Conservation (phyloP, 129 eudicot genomes). For the Escallonia herrerae region DNA sequence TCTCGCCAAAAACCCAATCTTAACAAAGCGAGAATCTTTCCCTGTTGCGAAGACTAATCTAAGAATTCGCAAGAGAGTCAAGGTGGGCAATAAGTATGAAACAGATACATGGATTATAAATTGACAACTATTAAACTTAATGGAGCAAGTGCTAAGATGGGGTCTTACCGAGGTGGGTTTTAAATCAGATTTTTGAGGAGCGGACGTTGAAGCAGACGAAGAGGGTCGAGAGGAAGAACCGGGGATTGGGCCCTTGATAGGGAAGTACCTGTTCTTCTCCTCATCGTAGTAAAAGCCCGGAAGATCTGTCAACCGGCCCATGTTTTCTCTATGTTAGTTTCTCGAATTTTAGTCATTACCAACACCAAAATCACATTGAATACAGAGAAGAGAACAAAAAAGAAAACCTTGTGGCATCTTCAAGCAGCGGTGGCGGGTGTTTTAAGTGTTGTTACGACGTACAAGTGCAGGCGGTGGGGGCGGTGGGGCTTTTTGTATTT, state of each 20-base stretch:
- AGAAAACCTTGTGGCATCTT: no score
- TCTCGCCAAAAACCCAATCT: no score
- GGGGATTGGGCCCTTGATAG: constrained; percentile 69
- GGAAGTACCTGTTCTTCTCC: constrained; percentile 77
- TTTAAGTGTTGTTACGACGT: no score
- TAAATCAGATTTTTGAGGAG: constrained; percentile 15
- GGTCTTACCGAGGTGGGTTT: constrained; percentile 18
- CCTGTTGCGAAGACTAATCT: no score
- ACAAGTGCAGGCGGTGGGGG: no score
- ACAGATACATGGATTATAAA: no score
- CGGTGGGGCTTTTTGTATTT: no score
- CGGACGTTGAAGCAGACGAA: constrained; percentile 15
- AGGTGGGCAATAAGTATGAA: no score
- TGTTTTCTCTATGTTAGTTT: neutral
- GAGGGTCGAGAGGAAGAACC: constrained; percentile 51
- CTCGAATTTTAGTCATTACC: neutral
- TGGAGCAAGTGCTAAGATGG: neutral
- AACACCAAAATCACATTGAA: neutral
- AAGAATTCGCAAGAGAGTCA: no score
- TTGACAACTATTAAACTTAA: neutral
- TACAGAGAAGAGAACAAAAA: no score
- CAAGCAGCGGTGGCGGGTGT: no score
- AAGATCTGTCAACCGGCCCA: constrained; percentile 40
- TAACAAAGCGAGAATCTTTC: no score
- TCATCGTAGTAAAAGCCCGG: constrained; percentile 85